Conservation (phyloP, 2,329 filamentous ascomycete genomes). For the Fonsecaea pedrosoi region DNA sequence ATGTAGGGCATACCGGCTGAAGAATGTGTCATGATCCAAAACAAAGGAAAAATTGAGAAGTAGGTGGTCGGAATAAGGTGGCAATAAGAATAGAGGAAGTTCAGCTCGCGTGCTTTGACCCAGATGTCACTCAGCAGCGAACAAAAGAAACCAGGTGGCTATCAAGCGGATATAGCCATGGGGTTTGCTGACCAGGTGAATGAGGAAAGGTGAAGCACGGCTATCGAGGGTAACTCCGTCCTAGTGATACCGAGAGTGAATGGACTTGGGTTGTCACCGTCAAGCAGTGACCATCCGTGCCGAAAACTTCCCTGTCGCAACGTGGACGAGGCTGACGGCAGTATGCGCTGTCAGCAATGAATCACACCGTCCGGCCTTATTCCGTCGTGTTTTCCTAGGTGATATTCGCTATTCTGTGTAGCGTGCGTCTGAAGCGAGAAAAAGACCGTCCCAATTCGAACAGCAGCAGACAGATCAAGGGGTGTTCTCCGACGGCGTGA, state of each 20-base stretch:
- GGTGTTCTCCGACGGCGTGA: neutral
- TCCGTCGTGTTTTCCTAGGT: constrained; percentile 24
- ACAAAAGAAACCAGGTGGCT: constrained; percentile 24
- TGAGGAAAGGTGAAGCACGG: constrained; percentile 22
- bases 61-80: neutral
- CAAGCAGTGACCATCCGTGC: constrained; percentile 19
- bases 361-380: constrained; percentile 27
- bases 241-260: constrained; percentile 19
- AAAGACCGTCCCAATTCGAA: constrained; percentile 2
- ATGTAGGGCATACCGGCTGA: constrained; percentile 67
- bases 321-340: constrained; percentile 32
- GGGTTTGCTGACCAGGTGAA: constrained; percentile 17
- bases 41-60: constrained; percentile 6
- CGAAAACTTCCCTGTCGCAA: constrained; percentile 8
- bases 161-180: constrained; percentile 31
- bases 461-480: constrained; percentile 10
- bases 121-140: constrained; percentile 20
- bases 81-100: constrained; percentile 4
- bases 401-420: neutral
- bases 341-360: constrained; percentile 33
- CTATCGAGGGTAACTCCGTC: constrained; percentile 24
- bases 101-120: constrained; percentile 19
- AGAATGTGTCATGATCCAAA: constrained; percentile 58
- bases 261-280: constrained; percentile 3
- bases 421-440: constrained; percentile 9